Evolutionary conservation across 2,329 filamentous ascomycete species (phyloP).

Genomic region (Cordyceps fumosorosea): DNA sequence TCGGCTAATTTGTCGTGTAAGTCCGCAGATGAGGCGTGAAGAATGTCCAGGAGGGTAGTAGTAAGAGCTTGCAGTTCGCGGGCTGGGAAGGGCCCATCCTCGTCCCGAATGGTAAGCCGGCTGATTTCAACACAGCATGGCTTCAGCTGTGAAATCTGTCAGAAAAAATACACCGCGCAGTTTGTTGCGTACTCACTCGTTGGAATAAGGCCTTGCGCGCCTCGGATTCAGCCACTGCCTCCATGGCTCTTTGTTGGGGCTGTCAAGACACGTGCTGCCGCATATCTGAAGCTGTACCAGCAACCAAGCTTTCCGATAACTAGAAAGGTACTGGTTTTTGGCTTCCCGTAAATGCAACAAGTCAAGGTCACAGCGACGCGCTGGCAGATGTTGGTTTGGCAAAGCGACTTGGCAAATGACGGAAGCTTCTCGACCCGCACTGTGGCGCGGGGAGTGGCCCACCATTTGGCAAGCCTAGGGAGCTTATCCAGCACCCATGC

Average conservation of each 20-base stretch:
- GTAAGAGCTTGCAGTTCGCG: constrained; percentile 41
- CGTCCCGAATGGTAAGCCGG: constrained; percentile 45
- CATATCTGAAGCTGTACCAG: neutral
- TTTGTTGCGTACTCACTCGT: constrained; percentile 17
- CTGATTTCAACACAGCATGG: constrained; percentile 56
- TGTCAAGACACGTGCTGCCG: neutral
- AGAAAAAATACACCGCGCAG: neutral
- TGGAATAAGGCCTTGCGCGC: constrained; percentile 28
- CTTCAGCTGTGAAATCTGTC: constrained; percentile 43
- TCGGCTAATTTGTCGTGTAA: constrained; percentile 82
- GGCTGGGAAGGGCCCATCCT: constrained; percentile 33
- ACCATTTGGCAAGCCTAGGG: neutral
- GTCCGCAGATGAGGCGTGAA: constrained; percentile 39
- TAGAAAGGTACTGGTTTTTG: neutral
- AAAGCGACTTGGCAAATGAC: neutral
- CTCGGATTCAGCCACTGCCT: constrained; percentile 18
- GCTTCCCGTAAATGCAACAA: neutral
- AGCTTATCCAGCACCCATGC: neutral
- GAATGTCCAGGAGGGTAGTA: constrained; percentile 37
- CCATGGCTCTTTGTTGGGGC: constrained; percentile 19
- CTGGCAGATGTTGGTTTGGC: neutral
- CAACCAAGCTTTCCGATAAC: neutral
- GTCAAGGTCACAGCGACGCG: neutral
- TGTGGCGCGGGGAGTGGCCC: neutral
- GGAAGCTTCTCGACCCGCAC: constrained; percentile 10